Evolutionary conservation across 176 grass and related monocot species (phyloP).

Genomic region (Triticum urartu): DNA sequence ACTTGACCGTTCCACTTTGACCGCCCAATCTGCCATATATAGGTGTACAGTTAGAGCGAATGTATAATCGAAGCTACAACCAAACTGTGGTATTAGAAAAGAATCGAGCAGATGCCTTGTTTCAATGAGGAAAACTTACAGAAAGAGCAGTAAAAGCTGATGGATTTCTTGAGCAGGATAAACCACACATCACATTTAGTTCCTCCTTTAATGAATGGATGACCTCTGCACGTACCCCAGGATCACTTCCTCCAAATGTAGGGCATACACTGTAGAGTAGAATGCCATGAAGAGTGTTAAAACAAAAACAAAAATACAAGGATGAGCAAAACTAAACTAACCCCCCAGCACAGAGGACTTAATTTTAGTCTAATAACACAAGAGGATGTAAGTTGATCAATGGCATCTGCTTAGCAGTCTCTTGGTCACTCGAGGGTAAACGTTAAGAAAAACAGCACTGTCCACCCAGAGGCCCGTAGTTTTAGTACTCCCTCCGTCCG

Average conservation of each 20-base stretch:
- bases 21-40: slow-evolving; percentile 67
- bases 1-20: slow-evolving; percentile 96
- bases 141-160: slow-evolving; percentile 73
- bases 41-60: not conserved
- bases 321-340: not conserved
- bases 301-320: not conserved
- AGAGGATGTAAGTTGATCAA: not conserved
- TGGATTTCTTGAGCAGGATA: slow-evolving; percentile 60
- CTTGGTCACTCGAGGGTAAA: not conserved
- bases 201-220: slow-evolving; percentile 82
- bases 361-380: too few species aligned
- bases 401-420: not conserved
- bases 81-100: not conserved
- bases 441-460: not conserved
- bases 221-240: slow-evolving; percentile 72
- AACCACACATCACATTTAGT: slow-evolving; percentile 76
- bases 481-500: not conserved
- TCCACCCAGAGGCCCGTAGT: not conserved
- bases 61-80: not conserved
- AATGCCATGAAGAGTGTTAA: slow-evolving; percentile 1
- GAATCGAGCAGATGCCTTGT: not conserved
- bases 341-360: not conserved
- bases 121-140: slow-evolving; percentile 53
- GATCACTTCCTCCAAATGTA: slow-evolving; percentile 86
- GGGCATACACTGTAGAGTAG: slow-evolving; percentile 59